Evolutionary conservation across 2,329 filamentous ascomycete genomes (phyloP).

Genomic region (Rhinocladiella similis): DNA sequence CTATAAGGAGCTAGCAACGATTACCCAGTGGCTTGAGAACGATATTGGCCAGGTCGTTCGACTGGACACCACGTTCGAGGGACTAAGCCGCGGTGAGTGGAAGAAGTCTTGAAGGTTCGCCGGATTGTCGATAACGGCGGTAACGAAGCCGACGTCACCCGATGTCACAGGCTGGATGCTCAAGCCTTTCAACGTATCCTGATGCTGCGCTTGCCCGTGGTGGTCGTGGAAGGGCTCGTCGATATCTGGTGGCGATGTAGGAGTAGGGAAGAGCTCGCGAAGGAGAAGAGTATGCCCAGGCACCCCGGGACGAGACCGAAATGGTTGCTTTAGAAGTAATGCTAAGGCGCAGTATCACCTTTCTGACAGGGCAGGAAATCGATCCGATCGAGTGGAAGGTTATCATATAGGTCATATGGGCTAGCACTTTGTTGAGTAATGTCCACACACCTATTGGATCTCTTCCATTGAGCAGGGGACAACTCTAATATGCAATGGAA

Average conservation of each 20-base stretch:
- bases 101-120: neutral
- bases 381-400: too few species aligned
- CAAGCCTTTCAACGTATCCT: neutral
- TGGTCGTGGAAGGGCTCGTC: neutral
- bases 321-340: too few species aligned
- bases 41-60: neutral
- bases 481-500: too few species aligned
- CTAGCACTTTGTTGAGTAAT: too few species aligned
- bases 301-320: too few species aligned
- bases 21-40: neutral
- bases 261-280: neutral
- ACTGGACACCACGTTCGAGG: neutral
- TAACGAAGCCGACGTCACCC: neutral
- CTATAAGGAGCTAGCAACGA: neutral
- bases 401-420: too few species aligned
- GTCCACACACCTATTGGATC: too few species aligned
- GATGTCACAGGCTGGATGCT: neutral
- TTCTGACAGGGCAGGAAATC: too few species aligned
- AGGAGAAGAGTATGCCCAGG: neutral
- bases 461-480: too few species aligned
- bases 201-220: neutral
- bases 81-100: neutral
- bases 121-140: neutral
- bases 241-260: neutral
- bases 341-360: too few species aligned